Percentiles rank a stretch among this genome's conserved stretches.
These are phyloP conservation scores for Fomitopsis schrenkii DNA, from an alignment of 1,284 basidiomycete species.

Conservation along the genomic window DNA sequence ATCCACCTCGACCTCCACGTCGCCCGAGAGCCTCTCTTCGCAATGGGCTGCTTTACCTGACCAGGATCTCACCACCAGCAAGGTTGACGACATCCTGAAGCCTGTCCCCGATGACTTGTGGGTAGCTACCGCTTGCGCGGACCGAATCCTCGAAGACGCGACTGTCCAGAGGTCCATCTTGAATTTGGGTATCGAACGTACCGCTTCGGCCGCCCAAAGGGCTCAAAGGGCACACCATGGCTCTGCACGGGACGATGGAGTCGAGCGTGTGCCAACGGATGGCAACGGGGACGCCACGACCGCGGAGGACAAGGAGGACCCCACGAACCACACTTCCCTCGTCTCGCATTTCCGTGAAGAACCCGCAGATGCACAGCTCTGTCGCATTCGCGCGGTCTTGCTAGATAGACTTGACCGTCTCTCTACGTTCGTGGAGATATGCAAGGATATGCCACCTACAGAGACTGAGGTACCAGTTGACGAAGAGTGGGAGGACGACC, in stretches of 20 bases:
- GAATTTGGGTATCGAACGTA: slow-evolving; percentile 58
- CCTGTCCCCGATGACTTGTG: slow-evolving; percentile 62
- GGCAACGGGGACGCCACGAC: not conserved
- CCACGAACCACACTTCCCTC: slow-evolving; percentile 26
- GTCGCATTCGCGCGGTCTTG: slow-evolving; percentile 55
- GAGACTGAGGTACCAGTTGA: slow-evolving; percentile 31
- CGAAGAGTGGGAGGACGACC: slow-evolving; percentile 76
- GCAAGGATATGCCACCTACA: slow-evolving; percentile 33
- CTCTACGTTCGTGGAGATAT: slow-evolving; percentile 63
- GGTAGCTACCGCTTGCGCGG: slow-evolving; percentile 67
- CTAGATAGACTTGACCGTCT: slow-evolving; percentile 62
- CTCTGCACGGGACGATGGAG: slow-evolving; percentile 18
- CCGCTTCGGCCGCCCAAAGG: slow-evolving; percentile 43
- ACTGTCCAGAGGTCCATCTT: slow-evolving; percentile 54
- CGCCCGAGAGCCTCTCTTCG: slow-evolving; percentile 33
- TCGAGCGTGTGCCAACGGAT: slow-evolving; percentile 11
- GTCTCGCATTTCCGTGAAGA: slow-evolving; percentile 47
- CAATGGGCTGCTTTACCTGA: slow-evolving; percentile 57
- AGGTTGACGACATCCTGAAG: slow-evolving; percentile 46
- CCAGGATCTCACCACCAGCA: slow-evolving; percentile 46
- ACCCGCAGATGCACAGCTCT: slow-evolving; percentile 59
- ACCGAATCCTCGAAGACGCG: slow-evolving; percentile 59
- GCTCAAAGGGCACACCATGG: slow-evolving; percentile 33
- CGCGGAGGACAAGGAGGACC: slow-evolving; percentile 2
- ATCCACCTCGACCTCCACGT: slow-evolving; percentile 21